phyloP scores from a whole-genome alignment of 1,284 basidiomycete species.

The Leccinum fallax region DNA sequence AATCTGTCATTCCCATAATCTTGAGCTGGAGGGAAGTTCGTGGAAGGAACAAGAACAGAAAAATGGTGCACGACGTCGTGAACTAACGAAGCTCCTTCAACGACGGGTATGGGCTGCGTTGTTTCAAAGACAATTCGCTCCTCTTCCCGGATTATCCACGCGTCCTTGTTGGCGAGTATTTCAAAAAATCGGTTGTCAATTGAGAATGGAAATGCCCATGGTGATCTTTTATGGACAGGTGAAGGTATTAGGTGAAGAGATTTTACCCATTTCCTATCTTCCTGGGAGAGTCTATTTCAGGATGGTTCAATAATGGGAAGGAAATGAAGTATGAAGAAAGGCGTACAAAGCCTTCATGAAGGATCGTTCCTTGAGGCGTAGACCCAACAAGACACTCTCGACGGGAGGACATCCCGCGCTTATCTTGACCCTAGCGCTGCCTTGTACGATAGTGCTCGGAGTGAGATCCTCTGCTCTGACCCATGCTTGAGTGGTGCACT shows the following conservation, averaged over 20 bases:
- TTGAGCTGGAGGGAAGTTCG: conserved; percentile 18
- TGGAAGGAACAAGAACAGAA: conserved; percentile 16
- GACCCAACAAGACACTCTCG: conserved; percentile 11
- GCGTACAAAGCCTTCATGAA: conserved; percentile 18
- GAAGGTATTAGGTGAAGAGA: too few species aligned
- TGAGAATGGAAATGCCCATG: conserved; percentile 6
- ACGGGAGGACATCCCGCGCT: conserved; percentile 19
- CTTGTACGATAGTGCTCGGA: conserved; percentile 11
- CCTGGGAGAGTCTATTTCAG: neutral
- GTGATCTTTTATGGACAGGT: too few species aligned
- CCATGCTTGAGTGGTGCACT: conserved; percentile 17
- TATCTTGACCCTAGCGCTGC: conserved; percentile 15
- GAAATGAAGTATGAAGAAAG: too few species aligned
- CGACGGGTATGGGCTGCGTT: conserved; percentile 1
- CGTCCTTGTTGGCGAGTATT: conserved; percentile 3
- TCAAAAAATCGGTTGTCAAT: too few species aligned
- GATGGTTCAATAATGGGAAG: neutral
- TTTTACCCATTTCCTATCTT: neutral
- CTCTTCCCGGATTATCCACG: conserved; percentile 20
- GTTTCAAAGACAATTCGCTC: conserved; percentile 21
- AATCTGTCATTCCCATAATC: neutral
- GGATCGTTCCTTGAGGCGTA: conserved; percentile 27
- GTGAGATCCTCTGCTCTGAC: conserved; percentile 26
- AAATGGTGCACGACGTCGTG: conserved; percentile 12
- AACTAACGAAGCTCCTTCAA: neutral